Evolutionary conservation across 2,329 filamentous ascomycete species (phyloP), one percentile per base, ranked within the genome.

Genomic region (Colletotrichum sojae): DNA sequence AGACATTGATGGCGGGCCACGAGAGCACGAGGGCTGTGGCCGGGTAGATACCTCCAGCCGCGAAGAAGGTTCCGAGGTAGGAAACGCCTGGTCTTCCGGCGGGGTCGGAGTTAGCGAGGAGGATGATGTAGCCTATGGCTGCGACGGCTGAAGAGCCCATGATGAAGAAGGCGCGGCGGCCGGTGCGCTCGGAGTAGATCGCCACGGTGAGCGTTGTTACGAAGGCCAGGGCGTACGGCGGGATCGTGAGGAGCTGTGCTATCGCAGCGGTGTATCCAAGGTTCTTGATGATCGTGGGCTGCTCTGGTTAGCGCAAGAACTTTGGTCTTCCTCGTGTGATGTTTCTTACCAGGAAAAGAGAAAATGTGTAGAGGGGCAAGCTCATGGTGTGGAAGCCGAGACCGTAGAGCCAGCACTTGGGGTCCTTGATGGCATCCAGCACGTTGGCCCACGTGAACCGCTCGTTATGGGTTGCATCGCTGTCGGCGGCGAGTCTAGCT

Each of bases 1-100:
- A 90, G 0, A 93, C 89, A 67, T 93, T 93, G 76, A 91, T 92
- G 2, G 91, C 90, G 0, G 90, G 89, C 91, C 91, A 93, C 1
- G 88, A 89, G 0, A 93, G 81, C 0, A 89, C 86, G 2, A 92
- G 84, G 0, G 90, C 89, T 0, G 85, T 86, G 0, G 88, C 86
- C 0, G 90, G 90, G 75, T 92, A 93, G 71, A 93, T 92, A 0
- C 91, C 91, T 0, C 85, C 89, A 0, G 89, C 88, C 0, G 89
- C 88, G 70, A 92, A 87, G 75, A 91, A 88, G 0, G 87, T 90
- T 3, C 89, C 89, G 0, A 84, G 72, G 71, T 91, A 91, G 0
- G 86, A 89, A 0, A 91, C 80, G 0, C 89, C 88, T 0, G 90
- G 86, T 1, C 83, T 82, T 0, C 78, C 76, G 0, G 75, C 73